Conservation (phyloP, 257 asterid genomes). For the Nicotiana attenuata region DNA sequence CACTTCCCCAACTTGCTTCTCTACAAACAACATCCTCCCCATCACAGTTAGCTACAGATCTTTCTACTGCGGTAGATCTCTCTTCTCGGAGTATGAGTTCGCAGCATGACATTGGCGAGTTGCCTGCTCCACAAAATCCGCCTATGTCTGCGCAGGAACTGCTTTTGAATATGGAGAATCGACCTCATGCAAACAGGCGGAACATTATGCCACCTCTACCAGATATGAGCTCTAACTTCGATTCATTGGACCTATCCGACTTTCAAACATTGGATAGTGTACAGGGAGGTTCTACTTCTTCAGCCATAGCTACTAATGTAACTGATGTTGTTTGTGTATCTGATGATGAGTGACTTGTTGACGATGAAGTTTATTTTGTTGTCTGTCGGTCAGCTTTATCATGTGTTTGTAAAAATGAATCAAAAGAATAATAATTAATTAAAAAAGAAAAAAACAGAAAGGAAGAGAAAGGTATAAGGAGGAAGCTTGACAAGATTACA, state of each 20-base stretch:
- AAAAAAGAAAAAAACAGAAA: not conserved
- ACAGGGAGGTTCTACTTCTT: conserved; percentile 19
- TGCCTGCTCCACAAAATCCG: not conserved
- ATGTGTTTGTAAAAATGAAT: not conserved
- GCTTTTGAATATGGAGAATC: conserved; percentile 27
- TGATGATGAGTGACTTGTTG: conserved; percentile 44
- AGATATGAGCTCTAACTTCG: conserved; percentile 3
- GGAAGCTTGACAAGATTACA: not conserved
- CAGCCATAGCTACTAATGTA: conserved; percentile 25
- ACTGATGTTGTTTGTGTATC: conserved; percentile 57
- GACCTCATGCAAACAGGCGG: conserved; percentile 6
- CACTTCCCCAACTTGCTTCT: conserved; percentile 12
- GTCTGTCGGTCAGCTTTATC: not conserved
- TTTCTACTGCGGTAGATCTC: not conserved
- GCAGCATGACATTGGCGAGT: conserved; percentile 15
- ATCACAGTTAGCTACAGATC: too few species aligned
- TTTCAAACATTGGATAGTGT: conserved; percentile 21
- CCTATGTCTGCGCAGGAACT: conserved; percentile 19
- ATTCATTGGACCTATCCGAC: conserved; percentile 26
- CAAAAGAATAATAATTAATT: too few species aligned
- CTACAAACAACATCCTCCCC: conserved; percentile 12
- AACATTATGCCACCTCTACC: conserved; percentile 17
- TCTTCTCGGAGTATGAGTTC: conserved; percentile 10
- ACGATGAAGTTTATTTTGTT: not conserved
- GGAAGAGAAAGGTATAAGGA: not conserved